Evolutionary conservation across 441 rosid genomes (phyloP).

Genomic region (Manihot esculenta): DNA sequence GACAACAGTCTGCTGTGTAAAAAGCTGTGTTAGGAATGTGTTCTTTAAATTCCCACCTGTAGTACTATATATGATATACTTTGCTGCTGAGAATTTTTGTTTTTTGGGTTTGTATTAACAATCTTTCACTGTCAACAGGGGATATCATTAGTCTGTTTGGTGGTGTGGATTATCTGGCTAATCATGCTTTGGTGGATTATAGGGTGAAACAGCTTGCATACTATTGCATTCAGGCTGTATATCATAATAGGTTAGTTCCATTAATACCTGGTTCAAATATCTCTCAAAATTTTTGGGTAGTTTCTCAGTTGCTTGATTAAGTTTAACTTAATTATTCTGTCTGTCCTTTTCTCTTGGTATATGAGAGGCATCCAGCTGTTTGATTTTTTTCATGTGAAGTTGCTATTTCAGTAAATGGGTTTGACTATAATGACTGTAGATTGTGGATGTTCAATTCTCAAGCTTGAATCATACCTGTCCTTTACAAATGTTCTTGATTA

Average conservation of each 20-base stretch:
- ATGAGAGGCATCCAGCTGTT: background rate
- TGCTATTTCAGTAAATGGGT: background rate
- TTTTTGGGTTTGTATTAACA: constrained; percentile 19
- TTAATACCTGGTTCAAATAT: constrained; percentile 10
- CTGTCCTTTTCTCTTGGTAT: background rate
- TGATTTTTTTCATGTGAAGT: constrained; percentile 12
- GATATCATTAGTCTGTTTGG: constrained; percentile 63
- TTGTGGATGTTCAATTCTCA: background rate
- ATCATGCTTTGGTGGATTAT: constrained; percentile 66
- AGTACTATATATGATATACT: background rate
- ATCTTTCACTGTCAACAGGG: constrained; percentile 48
- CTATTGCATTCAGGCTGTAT: constrained; percentile 72
- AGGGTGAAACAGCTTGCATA: constrained; percentile 75
- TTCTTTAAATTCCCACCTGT: background rate
- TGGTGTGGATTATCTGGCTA: constrained; percentile 49
- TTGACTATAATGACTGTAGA: background rate
- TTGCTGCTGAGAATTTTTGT: constrained; percentile 18
- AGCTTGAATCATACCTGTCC: background rate
- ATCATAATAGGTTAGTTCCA: constrained; percentile 67
- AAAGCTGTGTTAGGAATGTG: background rate
- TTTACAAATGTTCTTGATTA: background rate
- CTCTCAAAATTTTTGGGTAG: background rate
- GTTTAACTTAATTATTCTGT: background rate
- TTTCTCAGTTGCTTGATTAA: constrained; percentile 12
- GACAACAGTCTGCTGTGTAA: background rate